Evolutionary conservation across 2,329 filamentous ascomycete species (phyloP).

Genomic region (Tolypocladium guangdongense): DNA sequence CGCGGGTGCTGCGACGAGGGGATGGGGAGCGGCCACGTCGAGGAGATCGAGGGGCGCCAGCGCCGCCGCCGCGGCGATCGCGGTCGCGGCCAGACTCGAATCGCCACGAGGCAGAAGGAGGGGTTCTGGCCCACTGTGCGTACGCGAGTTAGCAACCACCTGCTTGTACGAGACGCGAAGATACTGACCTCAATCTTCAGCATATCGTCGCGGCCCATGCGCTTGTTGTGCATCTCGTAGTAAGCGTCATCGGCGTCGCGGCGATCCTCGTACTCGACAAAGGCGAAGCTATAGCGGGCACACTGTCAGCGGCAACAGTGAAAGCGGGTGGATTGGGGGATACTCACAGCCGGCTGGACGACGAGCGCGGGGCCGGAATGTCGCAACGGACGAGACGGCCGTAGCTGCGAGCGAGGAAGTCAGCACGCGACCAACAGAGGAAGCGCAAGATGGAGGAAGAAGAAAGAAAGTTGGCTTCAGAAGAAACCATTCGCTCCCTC

Average conservation of each 20-base stretch:
- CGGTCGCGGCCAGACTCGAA: conserved; percentile 87
- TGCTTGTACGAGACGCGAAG: neutral
- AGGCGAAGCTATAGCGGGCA: conserved; percentile 60
- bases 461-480: neutral
- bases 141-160: conserved; percentile 2
- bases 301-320: neutral
- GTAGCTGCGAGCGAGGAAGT: conserved; percentile 54
- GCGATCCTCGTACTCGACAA: conserved; percentile 97
- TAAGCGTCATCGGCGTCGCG: conserved; percentile 98
- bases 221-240: conserved; percentile 99
- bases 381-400: conserved; percentile 96
- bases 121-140: conserved; percentile 90
- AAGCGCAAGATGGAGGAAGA: conserved; percentile 4
- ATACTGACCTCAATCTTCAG: conserved; percentile 86
- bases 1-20: conserved; percentile 64
- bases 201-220: conserved; percentile 87
- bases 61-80: conserved; percentile 40
- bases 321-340: neutral
- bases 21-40: conserved; percentile 65
- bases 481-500: conserved; percentile 1
- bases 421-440: conserved; percentile 29
- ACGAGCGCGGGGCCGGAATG: conserved; percentile 90
- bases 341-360: conserved; percentile 88
- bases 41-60: conserved; percentile 40
- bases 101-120: conserved; percentile 94